phyloP scores from a whole-genome alignment of 768 basidiomycete genomes.

The Bullera alba region DNA sequence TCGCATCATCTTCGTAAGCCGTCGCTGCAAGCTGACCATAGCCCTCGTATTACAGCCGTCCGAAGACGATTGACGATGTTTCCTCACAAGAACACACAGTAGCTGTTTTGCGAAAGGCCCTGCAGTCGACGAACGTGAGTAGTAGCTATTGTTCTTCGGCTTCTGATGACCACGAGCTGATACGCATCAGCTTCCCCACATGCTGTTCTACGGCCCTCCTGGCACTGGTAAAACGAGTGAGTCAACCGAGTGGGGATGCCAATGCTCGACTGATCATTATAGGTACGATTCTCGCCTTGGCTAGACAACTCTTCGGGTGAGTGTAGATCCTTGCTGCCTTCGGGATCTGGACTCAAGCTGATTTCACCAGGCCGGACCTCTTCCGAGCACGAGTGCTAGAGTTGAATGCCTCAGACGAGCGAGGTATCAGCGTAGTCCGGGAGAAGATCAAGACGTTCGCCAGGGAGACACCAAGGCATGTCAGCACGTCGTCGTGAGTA shows the following conservation, averaged over 20 bases:
- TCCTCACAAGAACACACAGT: conserved; percentile 96
- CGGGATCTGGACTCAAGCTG: not conserved
- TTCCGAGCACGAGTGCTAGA: conserved; percentile 89
- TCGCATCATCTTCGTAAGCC: not conserved
- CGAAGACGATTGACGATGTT: conserved; percentile 95
- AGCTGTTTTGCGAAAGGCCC: conserved; percentile 79
- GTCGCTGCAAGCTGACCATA: not conserved
- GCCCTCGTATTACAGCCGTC: conserved; percentile 58
- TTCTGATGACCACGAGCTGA: conserved; percentile 1
- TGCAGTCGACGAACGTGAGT: conserved; percentile 82
- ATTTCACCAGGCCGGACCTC: conserved; percentile 69
- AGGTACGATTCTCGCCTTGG: conserved; percentile 84
- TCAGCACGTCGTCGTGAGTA: conserved; percentile 42
- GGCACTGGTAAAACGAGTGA: conserved; percentile 90
- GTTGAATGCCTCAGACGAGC: conserved; percentile 96
- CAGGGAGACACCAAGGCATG: conserved; percentile 46
- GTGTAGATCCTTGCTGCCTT: conserved; percentile 26
- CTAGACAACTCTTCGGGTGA: conserved; percentile 90
- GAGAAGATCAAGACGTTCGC: conserved; percentile 99
- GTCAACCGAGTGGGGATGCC: conserved; percentile 2
- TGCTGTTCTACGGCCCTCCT: conserved; percentile 98
- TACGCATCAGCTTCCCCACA: conserved; percentile 77
- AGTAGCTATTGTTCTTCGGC: not conserved
- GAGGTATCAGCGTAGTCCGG: conserved; percentile 91
- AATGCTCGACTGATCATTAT: not conserved